Evolutionary conservation across 169 alveolate genomes (phyloP).

Genomic region (Condylostoma magnum): DNA sequence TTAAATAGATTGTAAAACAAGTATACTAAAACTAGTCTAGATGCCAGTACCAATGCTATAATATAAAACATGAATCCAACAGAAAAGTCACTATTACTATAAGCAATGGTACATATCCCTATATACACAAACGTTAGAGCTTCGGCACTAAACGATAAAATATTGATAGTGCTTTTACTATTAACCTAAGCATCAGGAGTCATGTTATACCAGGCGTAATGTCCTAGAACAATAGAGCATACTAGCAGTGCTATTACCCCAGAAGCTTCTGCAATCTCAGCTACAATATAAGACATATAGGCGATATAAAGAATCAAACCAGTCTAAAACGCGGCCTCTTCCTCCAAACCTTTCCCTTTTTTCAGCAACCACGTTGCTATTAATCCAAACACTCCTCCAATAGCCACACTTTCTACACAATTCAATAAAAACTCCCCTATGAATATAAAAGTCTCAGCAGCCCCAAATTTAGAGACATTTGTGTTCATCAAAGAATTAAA

Average conservation of each 20-base stretch:
- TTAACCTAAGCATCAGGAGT: conserved; percentile 38
- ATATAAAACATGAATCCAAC: no score
- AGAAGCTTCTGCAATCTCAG: conserved; percentile 45
- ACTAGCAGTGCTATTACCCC: conserved; percentile 49
- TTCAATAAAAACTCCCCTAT: conserved; percentile 20
- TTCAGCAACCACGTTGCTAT: conserved; percentile 12
- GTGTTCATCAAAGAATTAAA: conserved; percentile 46
- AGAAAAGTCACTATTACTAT: no score
- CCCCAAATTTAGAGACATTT: conserved; percentile 24
- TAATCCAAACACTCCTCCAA: conserved; percentile 32
- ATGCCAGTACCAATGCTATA: no score
- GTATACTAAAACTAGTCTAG: no score
- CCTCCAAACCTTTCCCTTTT: conserved; percentile 37
- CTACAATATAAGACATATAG: conserved; percentile 43
- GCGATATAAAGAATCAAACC: conserved; percentile 38
- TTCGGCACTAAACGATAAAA: conserved; percentile 8
- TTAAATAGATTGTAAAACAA: no score
- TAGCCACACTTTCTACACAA: conserved; percentile 32
- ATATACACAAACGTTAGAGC: conserved; percentile 17
- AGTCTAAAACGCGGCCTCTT: conserved; percentile 28
- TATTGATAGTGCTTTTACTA: neutral
- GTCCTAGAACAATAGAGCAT: conserved; percentile 44
- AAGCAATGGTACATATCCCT: no score
- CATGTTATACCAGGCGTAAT: conserved; percentile 49
- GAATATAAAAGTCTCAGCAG: conserved; percentile 21